Percentiles rank a stretch among this genome's conserved stretches.
Evolutionary conservation across 2,329 filamentous ascomycete genomes (phyloP).

Genomic region (Claviceps paspali): DNA sequence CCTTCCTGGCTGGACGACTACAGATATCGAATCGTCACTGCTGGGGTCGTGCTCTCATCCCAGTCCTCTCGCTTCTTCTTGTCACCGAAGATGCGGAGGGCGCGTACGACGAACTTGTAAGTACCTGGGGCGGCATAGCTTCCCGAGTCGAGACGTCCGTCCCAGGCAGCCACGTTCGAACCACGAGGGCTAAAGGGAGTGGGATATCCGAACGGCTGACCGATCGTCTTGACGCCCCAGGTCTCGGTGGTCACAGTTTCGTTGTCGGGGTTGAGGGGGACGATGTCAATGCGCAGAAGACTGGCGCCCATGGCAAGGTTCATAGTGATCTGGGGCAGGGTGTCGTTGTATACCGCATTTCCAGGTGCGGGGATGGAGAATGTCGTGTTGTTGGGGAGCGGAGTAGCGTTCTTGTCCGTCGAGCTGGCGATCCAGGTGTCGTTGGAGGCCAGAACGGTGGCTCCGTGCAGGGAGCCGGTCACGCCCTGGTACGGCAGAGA

Average conservation of each 20-base stretch:
- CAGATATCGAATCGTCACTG: conserved; percentile 30
- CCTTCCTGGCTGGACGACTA: no score
- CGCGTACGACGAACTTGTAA: conserved; percentile 34
- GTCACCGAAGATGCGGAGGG: conserved; percentile 37
- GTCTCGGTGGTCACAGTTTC: conserved; percentile 12
- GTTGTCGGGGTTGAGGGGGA: conserved; percentile 18
- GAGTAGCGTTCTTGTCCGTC: conserved; percentile 14
- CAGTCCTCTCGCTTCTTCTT: conserved; percentile 27
- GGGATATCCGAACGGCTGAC: conserved; percentile 28
- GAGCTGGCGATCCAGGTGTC: conserved; percentile 18
- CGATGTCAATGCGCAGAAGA: conserved; percentile 27
- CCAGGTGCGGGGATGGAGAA: conserved; percentile 28
- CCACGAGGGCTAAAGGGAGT: conserved; percentile 16
- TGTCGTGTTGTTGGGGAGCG: conserved; percentile 19
- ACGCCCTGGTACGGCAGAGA: conserved; percentile 27
- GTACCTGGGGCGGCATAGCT: conserved; percentile 30
- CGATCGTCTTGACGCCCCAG: conserved; percentile 25
- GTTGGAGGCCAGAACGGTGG: conserved; percentile 11
- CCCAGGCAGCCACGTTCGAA: conserved; percentile 20
- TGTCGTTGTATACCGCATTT: conserved; percentile 14
- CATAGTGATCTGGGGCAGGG: conserved; percentile 24
- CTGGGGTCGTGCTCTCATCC: conserved; percentile 25
- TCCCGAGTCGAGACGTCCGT: conserved; percentile 31
- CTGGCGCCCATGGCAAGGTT: conserved; percentile 30
- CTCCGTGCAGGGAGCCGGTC: conserved; percentile 18